phyloP scores from a whole-genome alignment of 371 early-diverging fungal genomes.

The Mortierella sp. region DNA sequence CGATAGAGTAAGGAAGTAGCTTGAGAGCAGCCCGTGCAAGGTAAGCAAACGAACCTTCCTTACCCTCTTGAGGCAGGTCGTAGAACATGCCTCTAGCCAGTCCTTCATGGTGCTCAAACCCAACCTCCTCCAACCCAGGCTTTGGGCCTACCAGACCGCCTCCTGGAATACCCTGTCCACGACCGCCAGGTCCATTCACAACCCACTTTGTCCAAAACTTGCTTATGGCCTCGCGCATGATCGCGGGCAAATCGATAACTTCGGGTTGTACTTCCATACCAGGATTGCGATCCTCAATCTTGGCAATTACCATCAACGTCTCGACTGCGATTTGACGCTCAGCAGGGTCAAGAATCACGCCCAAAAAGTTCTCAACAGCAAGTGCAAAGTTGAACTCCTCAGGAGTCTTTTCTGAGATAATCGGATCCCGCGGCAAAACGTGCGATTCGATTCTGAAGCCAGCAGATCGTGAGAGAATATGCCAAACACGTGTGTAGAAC shows the following conservation, averaged over 20 bases:
- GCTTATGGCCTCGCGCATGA: slow-evolving; percentile 76
- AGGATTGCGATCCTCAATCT: slow-evolving; percentile 75
- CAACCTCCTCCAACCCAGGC: slow-evolving; percentile 43
- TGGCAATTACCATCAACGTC: slow-evolving; percentile 74
- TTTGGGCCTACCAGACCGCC: background rate
- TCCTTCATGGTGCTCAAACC: slow-evolving; percentile 72
- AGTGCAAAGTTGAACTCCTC: slow-evolving; percentile 87
- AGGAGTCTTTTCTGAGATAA: slow-evolving; percentile 87
- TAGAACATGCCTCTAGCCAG: slow-evolving; percentile 82
- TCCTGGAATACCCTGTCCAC: slow-evolving; percentile 17
- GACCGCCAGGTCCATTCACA: slow-evolving; percentile 56
- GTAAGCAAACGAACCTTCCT: slow-evolving; percentile 78
- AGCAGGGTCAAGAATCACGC: slow-evolving; percentile 82
- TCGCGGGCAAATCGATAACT: slow-evolving; percentile 69
- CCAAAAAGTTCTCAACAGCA: slow-evolving; percentile 81
- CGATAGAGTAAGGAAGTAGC: slow-evolving; percentile 50
- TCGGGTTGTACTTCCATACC: slow-evolving; percentile 66
- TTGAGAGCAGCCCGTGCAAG: slow-evolving; percentile 62
- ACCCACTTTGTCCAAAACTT: slow-evolving; percentile 80
- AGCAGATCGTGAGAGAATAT: slow-evolving; percentile 69
- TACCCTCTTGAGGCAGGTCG: slow-evolving; percentile 80
- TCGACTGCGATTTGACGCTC: slow-evolving; percentile 88
- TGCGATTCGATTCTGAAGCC: slow-evolving; percentile 70
- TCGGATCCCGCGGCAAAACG: slow-evolving; percentile 82
- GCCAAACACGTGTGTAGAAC: slow-evolving; percentile 87